Conservation (phyloP, 306 rosid species). For the Phaseolus lunatus region DNA sequence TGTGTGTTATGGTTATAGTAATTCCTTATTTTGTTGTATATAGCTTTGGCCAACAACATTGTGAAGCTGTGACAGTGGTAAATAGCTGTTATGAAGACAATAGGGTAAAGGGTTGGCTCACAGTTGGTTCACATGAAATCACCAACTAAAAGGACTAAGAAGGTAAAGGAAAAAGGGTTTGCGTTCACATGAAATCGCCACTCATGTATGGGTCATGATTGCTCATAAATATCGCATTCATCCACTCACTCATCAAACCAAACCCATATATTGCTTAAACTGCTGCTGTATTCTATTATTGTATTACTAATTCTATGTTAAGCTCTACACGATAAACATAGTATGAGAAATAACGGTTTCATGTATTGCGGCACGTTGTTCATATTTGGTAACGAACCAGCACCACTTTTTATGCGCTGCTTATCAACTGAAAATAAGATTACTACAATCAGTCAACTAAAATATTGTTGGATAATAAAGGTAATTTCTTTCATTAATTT, state of each 20-base stretch:
- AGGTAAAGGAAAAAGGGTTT: constrained; percentile 6
- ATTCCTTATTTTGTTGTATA: too few species aligned
- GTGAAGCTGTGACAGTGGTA: constrained; percentile 20
- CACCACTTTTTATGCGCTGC: not conserved
- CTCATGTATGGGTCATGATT: constrained; percentile 30
- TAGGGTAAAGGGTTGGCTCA: not conserved
- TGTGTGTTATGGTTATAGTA: not conserved
- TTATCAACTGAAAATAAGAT: not conserved
- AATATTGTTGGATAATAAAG: not conserved
- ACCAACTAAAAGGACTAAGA: constrained; percentile 20
- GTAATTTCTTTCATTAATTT: too few species aligned
- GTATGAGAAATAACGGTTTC: not conserved
- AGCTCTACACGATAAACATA: not conserved
- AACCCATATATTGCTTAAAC: not conserved
- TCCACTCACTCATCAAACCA: constrained; percentile 6
- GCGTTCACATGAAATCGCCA: constrained; percentile 43
- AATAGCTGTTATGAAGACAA: not conserved
- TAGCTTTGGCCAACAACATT: too few species aligned
- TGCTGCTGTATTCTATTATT: not conserved
- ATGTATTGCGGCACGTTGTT: not conserved
- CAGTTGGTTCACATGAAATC: constrained; percentile 44
- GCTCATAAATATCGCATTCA: constrained; percentile 16
- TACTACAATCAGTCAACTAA: not conserved
- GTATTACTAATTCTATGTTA: not conserved
- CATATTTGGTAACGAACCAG: not conserved